Evolutionary conservation across 1,139 yeast genomes (phyloP).

Genomic region (Lodderomyces beijingensis): DNA sequence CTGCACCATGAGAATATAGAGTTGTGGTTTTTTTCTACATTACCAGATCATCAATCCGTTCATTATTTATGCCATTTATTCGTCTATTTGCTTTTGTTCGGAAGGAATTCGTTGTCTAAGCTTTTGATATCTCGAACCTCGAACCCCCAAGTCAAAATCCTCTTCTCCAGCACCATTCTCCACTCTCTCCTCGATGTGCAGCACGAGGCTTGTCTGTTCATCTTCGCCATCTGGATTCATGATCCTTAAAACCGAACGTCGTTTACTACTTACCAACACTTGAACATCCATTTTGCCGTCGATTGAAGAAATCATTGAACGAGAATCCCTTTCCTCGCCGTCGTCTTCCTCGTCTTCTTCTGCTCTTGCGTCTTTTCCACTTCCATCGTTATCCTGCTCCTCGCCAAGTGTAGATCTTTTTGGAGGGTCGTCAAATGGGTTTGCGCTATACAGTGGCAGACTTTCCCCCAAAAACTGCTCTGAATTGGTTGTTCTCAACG

Average conservation of each 20-base stretch:
- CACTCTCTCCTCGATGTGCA: too few relatives aligned
- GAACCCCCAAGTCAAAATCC: too few relatives aligned
- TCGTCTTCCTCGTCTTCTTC: too few relatives aligned
- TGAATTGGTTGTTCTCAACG: conserved; percentile 10
- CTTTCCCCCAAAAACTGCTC: conserved; percentile 11
- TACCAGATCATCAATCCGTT: too few relatives aligned
- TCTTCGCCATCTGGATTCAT: conserved; percentile 51
- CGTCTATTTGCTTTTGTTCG: background rate
- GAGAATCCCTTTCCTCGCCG: too few relatives aligned
- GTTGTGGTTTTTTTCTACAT: too few relatives aligned
- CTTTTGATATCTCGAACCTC: background rate
- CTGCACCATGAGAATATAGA: too few relatives aligned
- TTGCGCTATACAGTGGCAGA: conserved; percentile 8
- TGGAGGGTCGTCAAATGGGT: conserved; percentile 1
- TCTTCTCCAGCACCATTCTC: background rate
- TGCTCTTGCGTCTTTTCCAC: conserved; percentile 16
- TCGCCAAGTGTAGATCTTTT: conserved; percentile 5
- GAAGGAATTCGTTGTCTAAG: background rate
- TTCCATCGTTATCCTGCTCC: too few relatives aligned
- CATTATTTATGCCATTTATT: too few relatives aligned
- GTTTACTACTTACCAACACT: conserved; percentile 66
- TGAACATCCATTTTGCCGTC: conserved; percentile 62
- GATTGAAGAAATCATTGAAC: conserved; percentile 23
- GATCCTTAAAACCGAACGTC: conserved; percentile 58
- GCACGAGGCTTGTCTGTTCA: too few relatives aligned